Evolutionary conservation across 2,329 filamentous ascomycete species (phyloP).

Genomic region (Fusarium lateritium): DNA sequence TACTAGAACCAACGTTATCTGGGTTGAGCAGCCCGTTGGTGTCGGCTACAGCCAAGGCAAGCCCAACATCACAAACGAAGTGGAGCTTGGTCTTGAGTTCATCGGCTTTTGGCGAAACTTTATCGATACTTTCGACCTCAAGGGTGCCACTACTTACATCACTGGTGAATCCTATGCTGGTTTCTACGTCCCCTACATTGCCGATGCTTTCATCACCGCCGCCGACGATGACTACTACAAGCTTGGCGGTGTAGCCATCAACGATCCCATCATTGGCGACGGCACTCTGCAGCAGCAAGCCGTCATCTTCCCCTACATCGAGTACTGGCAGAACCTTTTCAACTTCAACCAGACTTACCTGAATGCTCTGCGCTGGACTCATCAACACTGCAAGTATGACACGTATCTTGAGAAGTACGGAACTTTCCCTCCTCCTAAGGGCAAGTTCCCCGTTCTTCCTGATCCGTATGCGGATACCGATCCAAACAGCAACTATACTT

Average conservation of each 20-base stretch:
- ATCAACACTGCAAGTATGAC: slow-evolving; percentile 73
- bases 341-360: slow-evolving; percentile 73
- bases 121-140: slow-evolving; percentile 76
- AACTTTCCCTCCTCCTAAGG: slow-evolving; percentile 75
- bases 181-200: slow-evolving; percentile 78
- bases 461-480: slow-evolving; percentile 52
- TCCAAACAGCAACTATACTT: slow-evolving; percentile 59
- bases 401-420: slow-evolving; percentile 73
- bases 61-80: slow-evolving; percentile 74
- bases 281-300: slow-evolving; percentile 61
- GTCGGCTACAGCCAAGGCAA: slow-evolving; percentile 79
- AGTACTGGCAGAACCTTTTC: slow-evolving; percentile 73
- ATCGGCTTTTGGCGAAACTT: slow-evolving; percentile 86
- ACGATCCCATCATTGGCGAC: slow-evolving; percentile 76
- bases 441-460: slow-evolving; percentile 65
- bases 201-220: slow-evolving; percentile 78
- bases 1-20: slow-evolving; percentile 78
- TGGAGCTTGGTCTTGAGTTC: slow-evolving; percentile 80
- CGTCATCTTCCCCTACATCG: slow-evolving; percentile 70
- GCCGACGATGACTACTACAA: slow-evolving; percentile 78
- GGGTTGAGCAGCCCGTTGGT: slow-evolving; percentile 77
- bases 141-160: slow-evolving; percentile 79
- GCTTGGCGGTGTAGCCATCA: slow-evolving; percentile 77
- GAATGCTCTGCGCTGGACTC: slow-evolving; percentile 64
- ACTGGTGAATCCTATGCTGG: slow-evolving; percentile 80